Percentiles rank a stretch among this genome's conserved stretches.
Evolutionary conservation across 2,329 filamentous ascomycete species (phyloP).

Genomic region (Colletotrichum echinochloae): DNA sequence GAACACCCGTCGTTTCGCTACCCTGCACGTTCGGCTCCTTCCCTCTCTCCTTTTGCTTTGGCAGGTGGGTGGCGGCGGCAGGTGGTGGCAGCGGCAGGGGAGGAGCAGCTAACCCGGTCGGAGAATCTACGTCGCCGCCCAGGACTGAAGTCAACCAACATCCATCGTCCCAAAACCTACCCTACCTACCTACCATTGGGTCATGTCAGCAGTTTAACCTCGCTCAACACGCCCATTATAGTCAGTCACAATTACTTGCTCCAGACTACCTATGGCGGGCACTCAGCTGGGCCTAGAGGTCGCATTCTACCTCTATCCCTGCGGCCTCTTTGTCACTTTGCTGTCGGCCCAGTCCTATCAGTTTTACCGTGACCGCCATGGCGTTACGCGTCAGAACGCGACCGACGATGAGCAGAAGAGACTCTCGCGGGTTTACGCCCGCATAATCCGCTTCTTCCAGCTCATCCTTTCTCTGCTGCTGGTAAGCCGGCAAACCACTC

Average conservation of each 20-base stretch:
- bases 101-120: constrained; percentile 25
- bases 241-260: constrained; percentile 8
- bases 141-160: too few species aligned
- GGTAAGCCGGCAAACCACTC: constrained; percentile 1
- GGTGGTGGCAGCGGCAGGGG: not conserved
- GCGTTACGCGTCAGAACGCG: constrained; percentile 45
- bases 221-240: constrained; percentile 14
- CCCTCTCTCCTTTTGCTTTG: not conserved
- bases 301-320: constrained; percentile 57
- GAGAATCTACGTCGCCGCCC: constrained; percentile 20
- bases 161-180: constrained; percentile 25
- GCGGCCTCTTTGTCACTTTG: constrained; percentile 52
- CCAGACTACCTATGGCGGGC: constrained; percentile 49
- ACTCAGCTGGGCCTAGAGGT: constrained; percentile 52
- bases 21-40: not conserved
- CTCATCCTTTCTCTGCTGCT: constrained; percentile 49
- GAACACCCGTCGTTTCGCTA: not conserved
- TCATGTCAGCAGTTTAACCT: not conserved
- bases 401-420: constrained; percentile 46
- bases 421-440: constrained; percentile 48
- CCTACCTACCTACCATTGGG: not conserved
- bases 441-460: constrained; percentile 53
- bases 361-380: constrained; percentile 51
- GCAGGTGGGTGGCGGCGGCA: not conserved
- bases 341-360: constrained; percentile 52